phyloP scores from a whole-genome alignment of 257 asterid genomes.

The Nicotiana benthamiana region DNA sequence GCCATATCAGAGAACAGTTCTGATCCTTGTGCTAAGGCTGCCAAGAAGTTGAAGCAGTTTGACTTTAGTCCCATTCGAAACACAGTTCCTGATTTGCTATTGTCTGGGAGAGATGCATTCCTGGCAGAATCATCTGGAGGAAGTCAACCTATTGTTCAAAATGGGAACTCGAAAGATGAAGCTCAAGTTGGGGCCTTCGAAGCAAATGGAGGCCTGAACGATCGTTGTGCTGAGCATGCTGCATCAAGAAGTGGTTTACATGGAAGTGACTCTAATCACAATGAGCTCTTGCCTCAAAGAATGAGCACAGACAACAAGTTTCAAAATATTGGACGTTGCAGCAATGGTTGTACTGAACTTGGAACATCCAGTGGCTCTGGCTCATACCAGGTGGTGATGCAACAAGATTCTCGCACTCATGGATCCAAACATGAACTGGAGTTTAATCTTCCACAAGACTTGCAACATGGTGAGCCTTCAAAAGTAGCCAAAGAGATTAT shows the following conservation, averaged over 20 bases:
- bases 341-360: slow-evolving; percentile 13
- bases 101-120: slow-evolving; percentile 17
- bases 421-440: slow-evolving; percentile 6
- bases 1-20: slow-evolving; percentile 13
- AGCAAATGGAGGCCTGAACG: slow-evolving; percentile 12
- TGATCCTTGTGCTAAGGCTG: slow-evolving; percentile 17
- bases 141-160: background rate
- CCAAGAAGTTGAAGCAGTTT: slow-evolving; percentile 39
- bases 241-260: slow-evolving; percentile 12
- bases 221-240: slow-evolving; percentile 8
- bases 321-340: slow-evolving; percentile 22
- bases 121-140: background rate
- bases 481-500: slow-evolving; percentile 16
- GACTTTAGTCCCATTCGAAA: slow-evolving; percentile 6
- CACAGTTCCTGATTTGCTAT: slow-evolving; percentile 9
- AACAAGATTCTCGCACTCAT: slow-evolving; percentile 3
- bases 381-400: background rate
- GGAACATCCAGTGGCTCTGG: slow-evolving; percentile 5
- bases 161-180: slow-evolving; percentile 9
- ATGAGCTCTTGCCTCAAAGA: slow-evolving; percentile 21
- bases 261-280: slow-evolving; percentile 9
- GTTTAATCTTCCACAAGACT: slow-evolving; percentile 8
- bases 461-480: slow-evolving; percentile 7
- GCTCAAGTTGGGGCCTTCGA: slow-evolving; percentile 7
- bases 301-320: slow-evolving; percentile 14